phyloP scores from a whole-genome alignment of 768 basidiomycete genomes.

The Harrya chromipes region DNA sequence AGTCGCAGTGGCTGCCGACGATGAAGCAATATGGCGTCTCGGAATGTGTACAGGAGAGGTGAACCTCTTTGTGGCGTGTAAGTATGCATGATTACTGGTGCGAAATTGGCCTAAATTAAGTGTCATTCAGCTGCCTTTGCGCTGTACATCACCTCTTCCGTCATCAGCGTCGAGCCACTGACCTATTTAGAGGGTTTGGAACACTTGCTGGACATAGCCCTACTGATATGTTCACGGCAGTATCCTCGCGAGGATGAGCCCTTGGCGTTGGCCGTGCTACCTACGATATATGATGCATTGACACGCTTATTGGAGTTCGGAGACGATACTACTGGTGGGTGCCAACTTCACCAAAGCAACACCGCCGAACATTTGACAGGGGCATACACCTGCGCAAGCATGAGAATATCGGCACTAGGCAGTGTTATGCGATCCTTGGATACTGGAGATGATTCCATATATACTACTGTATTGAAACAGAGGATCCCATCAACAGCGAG shows the following conservation, averaged over 20 bases:
- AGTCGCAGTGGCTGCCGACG: conserved; percentile 17
- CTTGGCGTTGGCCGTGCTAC: conserved; percentile 47
- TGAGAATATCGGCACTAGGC: conserved; percentile 50
- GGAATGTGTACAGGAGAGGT: conserved; percentile 23
- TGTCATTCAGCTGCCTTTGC: conserved; percentile 44
- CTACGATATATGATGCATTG: conserved; percentile 51
- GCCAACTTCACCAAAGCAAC: background rate
- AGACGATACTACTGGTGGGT: conserved; percentile 28
- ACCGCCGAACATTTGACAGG: conserved; percentile 8
- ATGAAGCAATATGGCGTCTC: conserved; percentile 39
- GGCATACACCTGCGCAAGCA: conserved; percentile 15
- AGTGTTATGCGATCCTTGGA: conserved; percentile 36
- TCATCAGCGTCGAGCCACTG: conserved; percentile 33
- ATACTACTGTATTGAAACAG: conserved; percentile 25
- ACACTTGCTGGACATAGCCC: conserved; percentile 46
- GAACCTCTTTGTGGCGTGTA: conserved; percentile 43
- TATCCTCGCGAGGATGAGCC: conserved; percentile 47
- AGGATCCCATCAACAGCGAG: conserved; percentile 28
- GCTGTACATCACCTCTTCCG: conserved; percentile 36
- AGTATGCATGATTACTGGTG: conserved; percentile 21
- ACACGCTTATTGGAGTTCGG: conserved; percentile 33
- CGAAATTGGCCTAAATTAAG: conserved; percentile 1
- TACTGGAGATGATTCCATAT: conserved; percentile 5
- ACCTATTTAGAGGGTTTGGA: conserved; percentile 42
- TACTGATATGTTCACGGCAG: conserved; percentile 46